A percentile compares a stretch with the other conserved stretches of the same genome.
These are phyloP conservation scores for Silene coronaria DNA, from an alignment of 179 eudicot species.

Conservation along the genomic window DNA sequence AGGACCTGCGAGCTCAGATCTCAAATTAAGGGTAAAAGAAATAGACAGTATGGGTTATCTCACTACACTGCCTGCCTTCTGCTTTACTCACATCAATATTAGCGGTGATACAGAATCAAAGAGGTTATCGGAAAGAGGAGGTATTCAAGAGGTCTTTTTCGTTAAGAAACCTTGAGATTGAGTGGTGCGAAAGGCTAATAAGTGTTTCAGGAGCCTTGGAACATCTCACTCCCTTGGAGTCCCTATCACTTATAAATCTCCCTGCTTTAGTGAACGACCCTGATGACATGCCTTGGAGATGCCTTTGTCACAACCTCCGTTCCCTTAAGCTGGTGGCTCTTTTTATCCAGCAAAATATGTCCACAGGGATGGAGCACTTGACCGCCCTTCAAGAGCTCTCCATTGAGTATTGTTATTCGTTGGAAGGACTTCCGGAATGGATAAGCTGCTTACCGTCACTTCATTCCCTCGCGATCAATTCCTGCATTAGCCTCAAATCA, in stretches of 20 bases:
- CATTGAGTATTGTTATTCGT: neutral
- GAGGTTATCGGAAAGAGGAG: neutral
- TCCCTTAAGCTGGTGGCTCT: too few relatives aligned
- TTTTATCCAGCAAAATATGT: too few relatives aligned
- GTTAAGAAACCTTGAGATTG: neutral
- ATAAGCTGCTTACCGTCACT: conserved; percentile 14
- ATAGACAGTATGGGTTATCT: neutral
- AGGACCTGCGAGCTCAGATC: neutral
- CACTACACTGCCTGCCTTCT: neutral
- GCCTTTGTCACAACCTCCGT: conserved; percentile 7
- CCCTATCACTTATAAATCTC: neutral
- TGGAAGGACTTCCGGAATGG: too few relatives aligned
- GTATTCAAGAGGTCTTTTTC: neutral
- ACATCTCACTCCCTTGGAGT: conserved; percentile 12
- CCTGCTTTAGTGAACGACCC: neutral
- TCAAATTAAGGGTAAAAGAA: neutral
- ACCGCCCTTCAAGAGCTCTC: neutral
- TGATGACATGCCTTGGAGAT: conserved; percentile 9
- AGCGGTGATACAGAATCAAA: neutral
- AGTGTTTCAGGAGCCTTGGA: neutral
- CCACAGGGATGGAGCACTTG: too few relatives aligned
- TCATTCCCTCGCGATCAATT: neutral
- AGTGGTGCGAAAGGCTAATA: neutral
- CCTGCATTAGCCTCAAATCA: neutral
- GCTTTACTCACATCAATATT: neutral